These are phyloP conservation scores for Agaricus subrufescens DNA, from an alignment of 768 basidiomycete genomes.

Conservation along the genomic window DNA sequence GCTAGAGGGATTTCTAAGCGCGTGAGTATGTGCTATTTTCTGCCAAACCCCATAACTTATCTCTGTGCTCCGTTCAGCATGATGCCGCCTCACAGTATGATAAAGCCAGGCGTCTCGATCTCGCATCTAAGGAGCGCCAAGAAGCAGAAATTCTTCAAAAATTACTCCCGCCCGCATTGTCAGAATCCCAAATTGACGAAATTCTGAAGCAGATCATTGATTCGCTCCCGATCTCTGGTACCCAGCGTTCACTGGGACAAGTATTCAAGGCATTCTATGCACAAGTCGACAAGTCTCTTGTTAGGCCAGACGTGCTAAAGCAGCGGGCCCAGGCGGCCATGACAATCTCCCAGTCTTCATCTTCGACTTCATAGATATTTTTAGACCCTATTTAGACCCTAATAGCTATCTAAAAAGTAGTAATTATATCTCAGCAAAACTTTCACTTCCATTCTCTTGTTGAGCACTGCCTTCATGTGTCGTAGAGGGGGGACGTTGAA, in stretches of 20 bases:
- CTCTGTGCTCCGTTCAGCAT: constrained; percentile 28
- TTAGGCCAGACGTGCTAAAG: constrained; percentile 56
- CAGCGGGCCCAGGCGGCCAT: constrained; percentile 35
- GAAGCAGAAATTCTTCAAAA: constrained; percentile 53
- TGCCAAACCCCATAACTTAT: not conserved
- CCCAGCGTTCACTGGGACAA: constrained; percentile 36
- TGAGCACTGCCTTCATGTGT: not conserved
- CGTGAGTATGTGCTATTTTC: constrained; percentile 33
- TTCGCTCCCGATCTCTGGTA: constrained; percentile 21
- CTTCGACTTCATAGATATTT: not conserved
- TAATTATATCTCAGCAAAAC: not conserved
- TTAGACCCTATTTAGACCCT: not conserved
- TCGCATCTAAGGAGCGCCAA: constrained; percentile 55
- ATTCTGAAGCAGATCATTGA: constrained; percentile 40
- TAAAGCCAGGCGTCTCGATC: constrained; percentile 55
- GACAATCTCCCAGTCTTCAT: constrained; percentile 3
- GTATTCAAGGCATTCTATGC: constrained; percentile 64
- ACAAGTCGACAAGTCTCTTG: constrained; percentile 52
- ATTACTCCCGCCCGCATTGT: constrained; percentile 57
- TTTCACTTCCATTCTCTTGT: constrained; percentile 8
- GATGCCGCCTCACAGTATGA: constrained; percentile 56
- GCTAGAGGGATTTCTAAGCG: constrained; percentile 55
- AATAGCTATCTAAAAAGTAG: not conserved
- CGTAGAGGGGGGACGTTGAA: not conserved
- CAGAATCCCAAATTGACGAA: constrained; percentile 50